Base-by-base conservation (phyloP, 257 asterid species). In the Forsythia suspensa region DNA sequence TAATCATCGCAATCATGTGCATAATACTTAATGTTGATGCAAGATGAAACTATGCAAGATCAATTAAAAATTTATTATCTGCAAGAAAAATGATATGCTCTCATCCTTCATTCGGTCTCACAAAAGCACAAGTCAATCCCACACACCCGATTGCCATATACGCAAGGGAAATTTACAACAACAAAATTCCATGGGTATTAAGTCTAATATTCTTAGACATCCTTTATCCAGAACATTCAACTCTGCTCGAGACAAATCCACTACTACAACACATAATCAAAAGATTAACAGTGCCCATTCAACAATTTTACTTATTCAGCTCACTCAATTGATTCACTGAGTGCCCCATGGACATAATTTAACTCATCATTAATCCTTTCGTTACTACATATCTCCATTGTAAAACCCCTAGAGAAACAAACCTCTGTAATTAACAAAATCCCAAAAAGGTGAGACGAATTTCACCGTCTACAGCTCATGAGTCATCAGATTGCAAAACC, bases 401-500 rank as follows among this genome's bases (percentile, higher is more conserved):
- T 24, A 61, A 61, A 61, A 8, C 69, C 38, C 36, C 69, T 21
- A 20, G 69, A 9, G 6, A 20, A 24, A 24, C 15, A 24, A 8
- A 15, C 13, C 4, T 21, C 38, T 24, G 69, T 20, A 21, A 9
- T 61, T 24, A 61, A 61, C 69, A 24, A 29, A 63, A 24, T 4
- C 15, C 18, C 18, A 63, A 8, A 63, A 63, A 12, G 18, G 18
- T 29, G n/a, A 29, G 40, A 63, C 70, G 29, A 72, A 43, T 51
- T 74, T 20, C 70, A 59, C 39, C 46, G 10, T 70, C 84, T 74
- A 48, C 70, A 80, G 67, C 71, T 81, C 66, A 77, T 81, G 83
- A 77, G 84, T 82, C 77, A 70, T 67, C 74, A 24, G 79, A 65
- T 66, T 76, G 67, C 84, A 66, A 44, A 59, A 24, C 8, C 77